phyloP scores from a whole-genome alignment of 371 early-diverging fungal species.

The Mucor mucedo region DNA sequence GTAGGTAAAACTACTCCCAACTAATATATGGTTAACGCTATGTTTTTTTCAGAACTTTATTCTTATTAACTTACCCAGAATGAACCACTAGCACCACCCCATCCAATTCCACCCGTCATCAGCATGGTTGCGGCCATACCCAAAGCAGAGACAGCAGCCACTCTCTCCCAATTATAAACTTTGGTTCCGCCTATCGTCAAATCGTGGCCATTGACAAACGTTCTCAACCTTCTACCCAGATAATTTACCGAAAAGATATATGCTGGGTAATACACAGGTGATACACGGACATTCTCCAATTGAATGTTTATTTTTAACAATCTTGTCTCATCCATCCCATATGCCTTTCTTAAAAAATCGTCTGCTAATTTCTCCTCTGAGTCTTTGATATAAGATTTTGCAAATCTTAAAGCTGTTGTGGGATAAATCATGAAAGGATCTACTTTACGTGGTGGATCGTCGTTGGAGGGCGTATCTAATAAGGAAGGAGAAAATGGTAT shows the following conservation, averaged over 20 bases:
- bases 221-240: constrained; percentile 56
- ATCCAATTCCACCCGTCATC: constrained; percentile 46
- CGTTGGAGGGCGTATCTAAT: constrained; percentile 41
- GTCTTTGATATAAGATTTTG: constrained; percentile 49
- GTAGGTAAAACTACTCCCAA: constrained; percentile 63
- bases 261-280: constrained; percentile 65
- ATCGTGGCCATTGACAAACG: constrained; percentile 64
- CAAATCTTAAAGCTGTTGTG: constrained; percentile 57
- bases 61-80: constrained; percentile 40
- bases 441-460: constrained; percentile 33
- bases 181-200: constrained; percentile 56
- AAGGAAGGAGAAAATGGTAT: constrained; percentile 43
- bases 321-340: constrained; percentile 58
- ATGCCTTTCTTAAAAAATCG: constrained; percentile 49
- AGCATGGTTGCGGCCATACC: constrained; percentile 47
- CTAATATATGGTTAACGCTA: constrained; percentile 23
- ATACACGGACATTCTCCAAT: constrained; percentile 45
- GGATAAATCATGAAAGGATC: constrained; percentile 64
- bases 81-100: constrained; percentile 52
- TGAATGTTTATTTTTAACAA: constrained; percentile 55
- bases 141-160: constrained; percentile 56
- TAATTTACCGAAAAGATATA: constrained; percentile 58
- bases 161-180: constrained; percentile 60
- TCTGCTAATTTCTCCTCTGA: constrained; percentile 56
- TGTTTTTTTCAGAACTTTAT: background rate